Conservation (phyloP, 2,329 filamentous ascomycete species). For the Calonectria pauciramosa region DNA sequence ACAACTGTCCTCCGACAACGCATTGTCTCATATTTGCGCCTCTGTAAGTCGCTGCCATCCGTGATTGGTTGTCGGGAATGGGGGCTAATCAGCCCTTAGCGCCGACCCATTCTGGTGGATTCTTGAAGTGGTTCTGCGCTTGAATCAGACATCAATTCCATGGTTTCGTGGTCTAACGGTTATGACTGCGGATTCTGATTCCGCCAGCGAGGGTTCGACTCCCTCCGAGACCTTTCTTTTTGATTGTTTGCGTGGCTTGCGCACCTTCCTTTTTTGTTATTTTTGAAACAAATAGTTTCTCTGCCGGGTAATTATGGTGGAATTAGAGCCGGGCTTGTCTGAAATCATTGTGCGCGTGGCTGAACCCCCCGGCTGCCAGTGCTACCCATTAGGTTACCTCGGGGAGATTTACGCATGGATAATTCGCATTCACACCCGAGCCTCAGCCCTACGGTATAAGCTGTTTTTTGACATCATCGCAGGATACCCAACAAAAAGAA, state of each 20-base stretch:
- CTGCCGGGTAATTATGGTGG: background rate
- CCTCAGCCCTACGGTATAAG: background rate
- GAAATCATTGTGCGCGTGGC: background rate
- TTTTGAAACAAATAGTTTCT: background rate
- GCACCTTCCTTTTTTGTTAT: background rate
- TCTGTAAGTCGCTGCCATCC: background rate
- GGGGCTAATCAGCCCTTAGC: background rate
- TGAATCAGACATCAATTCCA: background rate
- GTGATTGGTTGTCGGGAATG: background rate
- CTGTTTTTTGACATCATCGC: background rate
- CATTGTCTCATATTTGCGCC: background rate
- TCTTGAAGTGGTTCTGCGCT: background rate
- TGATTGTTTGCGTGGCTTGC: background rate
- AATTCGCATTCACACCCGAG: background rate
- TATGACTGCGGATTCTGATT: conserved; percentile 35
- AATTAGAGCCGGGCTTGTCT: background rate
- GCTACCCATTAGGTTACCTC: background rate
- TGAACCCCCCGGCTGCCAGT: background rate
- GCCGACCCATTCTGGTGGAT: background rate
- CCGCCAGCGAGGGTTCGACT: conserved; percentile 34
- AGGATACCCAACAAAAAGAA: background rate
- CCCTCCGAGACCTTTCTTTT: conserved; percentile 28
- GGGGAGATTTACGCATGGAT: background rate
- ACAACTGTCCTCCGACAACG: background rate
- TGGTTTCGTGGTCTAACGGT: conserved; percentile 33